These are phyloP conservation scores for Komagataella mondaviorum DNA, from an alignment of 805 yeast genomes.

Conservation along the genomic window DNA sequence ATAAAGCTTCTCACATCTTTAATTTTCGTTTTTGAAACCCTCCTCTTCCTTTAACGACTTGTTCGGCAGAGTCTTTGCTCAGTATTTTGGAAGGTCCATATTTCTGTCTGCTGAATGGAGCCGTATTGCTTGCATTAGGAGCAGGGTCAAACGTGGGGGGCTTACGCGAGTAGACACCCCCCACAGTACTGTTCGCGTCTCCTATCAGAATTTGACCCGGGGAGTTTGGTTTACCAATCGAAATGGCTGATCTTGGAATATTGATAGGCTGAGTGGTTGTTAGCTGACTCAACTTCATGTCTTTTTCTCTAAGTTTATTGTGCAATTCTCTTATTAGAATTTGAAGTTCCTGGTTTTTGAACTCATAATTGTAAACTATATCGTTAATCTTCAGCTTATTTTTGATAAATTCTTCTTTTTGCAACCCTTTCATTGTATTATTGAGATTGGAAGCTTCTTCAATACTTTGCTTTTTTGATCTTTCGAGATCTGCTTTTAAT, in stretches of 20 bases:
- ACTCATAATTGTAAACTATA: constrained; percentile 3
- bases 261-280: constrained; percentile 12
- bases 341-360: constrained; percentile 4
- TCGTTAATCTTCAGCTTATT: background rate
- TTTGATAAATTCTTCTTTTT: background rate
- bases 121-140: background rate
- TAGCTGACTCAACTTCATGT: constrained; percentile 6
- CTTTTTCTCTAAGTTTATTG: constrained; percentile 6
- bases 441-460: background rate
- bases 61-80: background rate
- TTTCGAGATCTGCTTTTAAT: background rate
- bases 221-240: background rate
- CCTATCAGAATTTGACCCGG: background rate
- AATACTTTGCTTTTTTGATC: background rate
- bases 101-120: background rate
- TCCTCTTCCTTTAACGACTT: background rate
- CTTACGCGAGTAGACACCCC: background rate
- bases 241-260: constrained; percentile 6
- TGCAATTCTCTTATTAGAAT: constrained; percentile 3
- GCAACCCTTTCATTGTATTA: background rate
- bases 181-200: background rate
- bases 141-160: background rate
- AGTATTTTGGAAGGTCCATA: background rate
- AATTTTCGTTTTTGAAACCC: background rate
- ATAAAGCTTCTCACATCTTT: background rate